phyloP scores from a whole-genome alignment of 202 grass and related monocot genomes.

The Bolboschoenoplectus hybrid region DNA sequence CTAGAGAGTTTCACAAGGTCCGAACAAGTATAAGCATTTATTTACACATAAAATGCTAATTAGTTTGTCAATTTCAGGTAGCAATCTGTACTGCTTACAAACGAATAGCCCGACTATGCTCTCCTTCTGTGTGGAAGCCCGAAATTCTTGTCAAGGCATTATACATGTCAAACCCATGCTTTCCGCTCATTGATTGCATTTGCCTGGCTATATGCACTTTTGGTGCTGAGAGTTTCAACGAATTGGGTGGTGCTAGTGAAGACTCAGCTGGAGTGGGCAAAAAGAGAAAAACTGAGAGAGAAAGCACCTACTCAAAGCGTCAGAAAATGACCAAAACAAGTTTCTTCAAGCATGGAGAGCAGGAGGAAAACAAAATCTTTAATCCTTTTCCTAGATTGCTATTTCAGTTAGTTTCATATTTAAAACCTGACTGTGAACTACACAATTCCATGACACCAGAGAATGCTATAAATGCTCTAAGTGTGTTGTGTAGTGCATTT shows the following conservation, averaged over 20 bases:
- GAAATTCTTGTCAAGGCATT: conserved; percentile 77
- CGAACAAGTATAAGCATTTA: not conserved
- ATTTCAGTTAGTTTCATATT: conserved; percentile 51
- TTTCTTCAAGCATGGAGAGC: conserved; percentile 31
- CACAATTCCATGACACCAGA: conserved; percentile 58
- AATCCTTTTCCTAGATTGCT: conserved; percentile 50
- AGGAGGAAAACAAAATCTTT: conserved; percentile 49
- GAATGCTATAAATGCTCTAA: conserved; percentile 64
- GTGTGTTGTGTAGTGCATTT: conserved; percentile 60
- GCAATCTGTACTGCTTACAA: conserved; percentile 84
- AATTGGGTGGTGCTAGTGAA: conserved; percentile 34
- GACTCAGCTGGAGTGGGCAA: conserved; percentile 54
- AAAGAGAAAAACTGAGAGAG: conserved; percentile 59
- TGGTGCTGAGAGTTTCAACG: conserved; percentile 41
- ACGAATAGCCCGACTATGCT: conserved; percentile 73
- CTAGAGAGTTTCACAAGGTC: not conserved
- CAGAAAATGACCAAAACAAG: conserved; percentile 56
- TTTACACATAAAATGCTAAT: not conserved
- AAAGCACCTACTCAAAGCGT: conserved; percentile 59
- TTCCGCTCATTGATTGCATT: conserved; percentile 73
- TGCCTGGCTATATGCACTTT: conserved; percentile 53
- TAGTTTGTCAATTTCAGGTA: conserved; percentile 49
- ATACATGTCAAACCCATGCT: conserved; percentile 61
- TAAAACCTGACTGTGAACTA: conserved; percentile 54
- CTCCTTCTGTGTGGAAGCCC: conserved; percentile 76